Conservation (phyloP, 306 rosid species). For the Dalbergia cultrata region DNA sequence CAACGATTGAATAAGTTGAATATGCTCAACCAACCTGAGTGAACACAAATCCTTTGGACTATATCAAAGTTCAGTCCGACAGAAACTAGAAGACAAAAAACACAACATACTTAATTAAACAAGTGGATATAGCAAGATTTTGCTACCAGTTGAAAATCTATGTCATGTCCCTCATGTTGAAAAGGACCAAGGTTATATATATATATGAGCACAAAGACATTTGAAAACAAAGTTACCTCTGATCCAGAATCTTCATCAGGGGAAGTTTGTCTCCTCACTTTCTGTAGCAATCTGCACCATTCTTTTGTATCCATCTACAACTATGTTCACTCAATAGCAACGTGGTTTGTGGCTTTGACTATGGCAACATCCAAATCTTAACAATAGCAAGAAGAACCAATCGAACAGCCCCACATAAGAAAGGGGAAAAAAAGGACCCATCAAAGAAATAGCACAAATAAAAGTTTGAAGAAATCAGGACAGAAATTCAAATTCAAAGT, state of each 20-base stretch:
- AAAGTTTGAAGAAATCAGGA: no score
- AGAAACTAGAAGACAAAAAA: not conserved
- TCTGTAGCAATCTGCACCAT: no score
- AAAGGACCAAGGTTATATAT: no score
- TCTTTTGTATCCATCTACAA: no score
- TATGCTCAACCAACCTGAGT: slow-evolving; percentile 15
- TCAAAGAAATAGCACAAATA: not conserved
- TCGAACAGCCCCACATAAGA: slow-evolving; percentile 38
- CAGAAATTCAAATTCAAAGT: no score
- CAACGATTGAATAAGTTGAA: slow-evolving; percentile 32
- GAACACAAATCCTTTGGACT: not conserved
- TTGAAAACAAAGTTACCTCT: slow-evolving; percentile 63
- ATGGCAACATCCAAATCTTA: slow-evolving; percentile 99
- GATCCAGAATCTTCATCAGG: slow-evolving; percentile 71
- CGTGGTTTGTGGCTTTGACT: slow-evolving; percentile 98
- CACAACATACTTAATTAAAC: slow-evolving; percentile 21
- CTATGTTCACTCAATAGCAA: no score
- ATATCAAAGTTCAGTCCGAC: not conserved
- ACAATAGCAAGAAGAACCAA: slow-evolving; percentile 47
- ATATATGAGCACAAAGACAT: slow-evolving; percentile 20
- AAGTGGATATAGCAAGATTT: slow-evolving; percentile 16
- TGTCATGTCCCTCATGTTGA: not conserved
- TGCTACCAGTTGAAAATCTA: slow-evolving; percentile 31
- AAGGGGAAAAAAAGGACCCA: slow-evolving; percentile 3
- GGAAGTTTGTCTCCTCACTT: slow-evolving; percentile 69